Evolutionary conservation across 2,329 filamentous ascomycete genomes (phyloP).

Genomic region (Scedosporium aurantiacum): DNA sequence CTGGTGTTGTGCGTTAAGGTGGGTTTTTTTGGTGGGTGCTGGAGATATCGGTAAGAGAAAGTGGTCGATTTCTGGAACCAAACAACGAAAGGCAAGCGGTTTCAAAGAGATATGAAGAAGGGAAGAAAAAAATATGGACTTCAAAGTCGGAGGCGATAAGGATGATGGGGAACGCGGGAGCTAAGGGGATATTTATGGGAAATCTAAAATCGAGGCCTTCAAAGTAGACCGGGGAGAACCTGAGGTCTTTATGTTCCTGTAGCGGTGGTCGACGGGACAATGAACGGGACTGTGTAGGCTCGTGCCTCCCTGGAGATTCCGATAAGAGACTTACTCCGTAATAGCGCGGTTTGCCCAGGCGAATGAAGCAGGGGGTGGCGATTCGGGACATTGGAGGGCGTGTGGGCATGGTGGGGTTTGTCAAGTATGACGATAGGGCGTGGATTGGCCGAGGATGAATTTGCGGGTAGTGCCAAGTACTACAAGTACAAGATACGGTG

Average conservation of each 20-base stretch:
- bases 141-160: background rate
- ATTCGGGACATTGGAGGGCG: conserved; percentile 1
- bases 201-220: background rate
- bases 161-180: background rate
- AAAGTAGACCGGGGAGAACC: background rate
- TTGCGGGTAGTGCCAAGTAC: background rate
- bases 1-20: conserved; percentile 4
- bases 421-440: conserved; percentile 7
- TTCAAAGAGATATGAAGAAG: background rate
- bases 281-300: conserved; percentile 1
- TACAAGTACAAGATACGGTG: background rate
- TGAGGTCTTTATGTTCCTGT: conserved; percentile 6
- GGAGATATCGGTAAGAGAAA: background rate
- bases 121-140: background rate
- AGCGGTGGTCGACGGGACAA: background rate
- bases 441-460: background rate
- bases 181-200: conserved; percentile 2
- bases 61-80: background rate
- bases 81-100: background rate
- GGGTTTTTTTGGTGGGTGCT: background rate
- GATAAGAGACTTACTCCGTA: conserved; percentile 4
- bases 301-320: conserved; percentile 6
- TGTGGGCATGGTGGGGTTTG: conserved; percentile 4
- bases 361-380: conserved; percentile 2
- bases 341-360: background rate